Conservation (phyloP, 2,329 filamentous ascomycete genomes). For the Fusarium domesticum region DNA sequence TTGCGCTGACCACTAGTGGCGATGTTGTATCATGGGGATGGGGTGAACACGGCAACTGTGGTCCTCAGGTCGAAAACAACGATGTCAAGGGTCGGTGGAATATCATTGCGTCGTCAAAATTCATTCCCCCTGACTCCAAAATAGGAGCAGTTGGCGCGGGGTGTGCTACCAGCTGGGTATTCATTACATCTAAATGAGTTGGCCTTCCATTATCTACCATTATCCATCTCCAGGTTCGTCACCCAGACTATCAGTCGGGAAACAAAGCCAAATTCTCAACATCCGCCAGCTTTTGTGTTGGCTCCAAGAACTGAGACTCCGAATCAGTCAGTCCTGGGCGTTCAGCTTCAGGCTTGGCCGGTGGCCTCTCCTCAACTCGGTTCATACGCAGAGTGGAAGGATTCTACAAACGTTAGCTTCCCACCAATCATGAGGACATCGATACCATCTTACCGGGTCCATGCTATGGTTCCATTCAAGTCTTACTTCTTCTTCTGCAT, state of each 20-base stretch:
- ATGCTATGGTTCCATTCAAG: constrained; percentile 72
- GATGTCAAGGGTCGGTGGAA: constrained; percentile 70
- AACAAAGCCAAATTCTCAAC: constrained; percentile 50
- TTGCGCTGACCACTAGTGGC: constrained; percentile 64
- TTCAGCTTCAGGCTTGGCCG: constrained; percentile 18
- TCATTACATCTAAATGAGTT: constrained; percentile 26
- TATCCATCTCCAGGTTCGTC: background rate
- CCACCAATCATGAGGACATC: constrained; percentile 2
- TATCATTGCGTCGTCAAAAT: constrained; percentile 57
- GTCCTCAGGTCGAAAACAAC: constrained; percentile 59
- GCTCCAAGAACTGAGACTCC: constrained; percentile 50
- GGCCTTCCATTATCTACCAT: constrained; percentile 4
- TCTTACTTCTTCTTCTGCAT: constrained; percentile 63
- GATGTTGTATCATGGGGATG: constrained; percentile 86
- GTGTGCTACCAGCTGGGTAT: constrained; percentile 84
- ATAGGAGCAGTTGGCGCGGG: constrained; percentile 72
- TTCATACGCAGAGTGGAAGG: constrained; percentile 44
- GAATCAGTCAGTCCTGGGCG: constrained; percentile 24
- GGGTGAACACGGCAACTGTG: constrained; percentile 98
- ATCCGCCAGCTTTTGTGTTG: constrained; percentile 72
- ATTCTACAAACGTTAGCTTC: constrained; percentile 40
- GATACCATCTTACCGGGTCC: constrained; percentile 51
- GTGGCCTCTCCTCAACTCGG: constrained; percentile 33
- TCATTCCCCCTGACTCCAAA: constrained; percentile 48
- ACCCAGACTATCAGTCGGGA: constrained; percentile 31